Evolutionary conservation across 1,284 basidiomycete species (phyloP).

Genomic region (Sporisorium reilianum): DNA sequence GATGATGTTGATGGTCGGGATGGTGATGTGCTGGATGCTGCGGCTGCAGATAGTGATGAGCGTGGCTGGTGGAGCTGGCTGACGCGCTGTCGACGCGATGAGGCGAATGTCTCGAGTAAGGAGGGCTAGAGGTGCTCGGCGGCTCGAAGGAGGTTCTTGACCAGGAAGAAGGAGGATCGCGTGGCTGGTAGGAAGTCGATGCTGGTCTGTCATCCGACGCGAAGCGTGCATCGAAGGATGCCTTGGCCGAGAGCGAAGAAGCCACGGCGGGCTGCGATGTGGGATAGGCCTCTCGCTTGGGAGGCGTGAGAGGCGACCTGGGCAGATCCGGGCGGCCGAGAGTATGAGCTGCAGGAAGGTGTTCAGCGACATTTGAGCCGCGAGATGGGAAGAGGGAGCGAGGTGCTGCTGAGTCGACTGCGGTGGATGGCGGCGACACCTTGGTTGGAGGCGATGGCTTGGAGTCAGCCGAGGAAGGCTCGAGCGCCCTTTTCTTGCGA

Average conservation of each 20-base stretch:
- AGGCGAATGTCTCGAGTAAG: slow-evolving; percentile 7
- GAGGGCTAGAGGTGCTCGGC: slow-evolving; percentile 4
- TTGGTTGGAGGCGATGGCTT: slow-evolving; percentile 1
- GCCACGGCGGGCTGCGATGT: slow-evolving; percentile 12
- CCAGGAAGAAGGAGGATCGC: slow-evolving; percentile 12
- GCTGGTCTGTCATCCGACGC: not conserved
- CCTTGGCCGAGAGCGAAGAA: slow-evolving; percentile 12
- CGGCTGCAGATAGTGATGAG: slow-evolving; percentile 19
- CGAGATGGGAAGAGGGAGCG: not conserved
- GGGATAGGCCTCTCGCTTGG: not conserved
- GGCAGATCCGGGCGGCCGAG: not conserved
- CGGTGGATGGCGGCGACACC: slow-evolving; percentile 5
- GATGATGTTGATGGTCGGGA: slow-evolving; percentile 7
- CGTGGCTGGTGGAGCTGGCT: slow-evolving; percentile 1
- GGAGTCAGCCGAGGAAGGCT: slow-evolving; percentile 2
- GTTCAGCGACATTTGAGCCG: not conserved
- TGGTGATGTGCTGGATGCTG: slow-evolving; percentile 12
- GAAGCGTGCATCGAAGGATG: slow-evolving; percentile 16
- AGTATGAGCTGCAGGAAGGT: not conserved
- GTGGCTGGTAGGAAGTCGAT: not conserved
- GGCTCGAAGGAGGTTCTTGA: slow-evolving; percentile 8
- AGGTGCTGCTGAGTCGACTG: not conserved
- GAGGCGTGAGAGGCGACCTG: not conserved
- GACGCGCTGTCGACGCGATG: slow-evolving; percentile 2
- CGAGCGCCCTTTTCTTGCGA: slow-evolving; percentile 31